A percentile compares a stretch with the other conserved stretches of the same genome.
Evolutionary conservation across 192 early-diverging fungal genomes (phyloP).

Genomic region (Coemansia sp.): DNA sequence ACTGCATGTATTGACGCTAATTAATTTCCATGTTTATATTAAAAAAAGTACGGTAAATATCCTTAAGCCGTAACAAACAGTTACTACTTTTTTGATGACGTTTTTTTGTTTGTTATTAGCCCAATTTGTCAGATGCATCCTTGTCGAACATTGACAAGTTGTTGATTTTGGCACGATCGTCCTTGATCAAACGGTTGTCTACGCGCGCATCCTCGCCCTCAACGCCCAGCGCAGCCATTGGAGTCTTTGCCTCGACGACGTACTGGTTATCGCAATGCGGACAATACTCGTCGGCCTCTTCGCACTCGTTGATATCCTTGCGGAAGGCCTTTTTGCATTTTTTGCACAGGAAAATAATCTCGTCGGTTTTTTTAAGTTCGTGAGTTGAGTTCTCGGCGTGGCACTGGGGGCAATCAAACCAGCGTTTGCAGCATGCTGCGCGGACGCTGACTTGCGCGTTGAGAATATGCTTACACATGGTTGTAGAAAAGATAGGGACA

Average conservation of each 20-base stretch:
- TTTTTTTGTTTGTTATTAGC: constrained; percentile 22
- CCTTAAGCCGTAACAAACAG: not conserved
- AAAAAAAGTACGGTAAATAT: not conserved
- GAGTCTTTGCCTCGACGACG: constrained; percentile 90
- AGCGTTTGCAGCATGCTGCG: constrained; percentile 91
- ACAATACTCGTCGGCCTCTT: constrained; percentile 96
- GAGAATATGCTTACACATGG: constrained; percentile 96
- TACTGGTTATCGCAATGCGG: constrained; percentile 99
- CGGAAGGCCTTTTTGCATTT: constrained; percentile 99
- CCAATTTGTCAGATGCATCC: constrained; percentile 19
- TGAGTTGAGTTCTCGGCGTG: constrained; percentile 84
- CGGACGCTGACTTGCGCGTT: constrained; percentile 96
- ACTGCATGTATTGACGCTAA: too few species aligned
- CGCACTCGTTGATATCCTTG: constrained; percentile 86
- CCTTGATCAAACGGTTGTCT: constrained; percentile 66
- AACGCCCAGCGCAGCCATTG: constrained; percentile 81
- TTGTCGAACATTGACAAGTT: not conserved
- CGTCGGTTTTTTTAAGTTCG: constrained; percentile 74
- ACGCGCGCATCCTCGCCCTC: constrained; percentile 93
- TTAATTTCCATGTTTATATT: not conserved
- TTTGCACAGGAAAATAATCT: constrained; percentile 98
- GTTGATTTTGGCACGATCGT: constrained; percentile 51
- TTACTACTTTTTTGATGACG: not conserved
- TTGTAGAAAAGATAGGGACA: not conserved
- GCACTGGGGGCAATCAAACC: constrained; percentile 98